These are phyloP conservation scores for Pseudozyma pruni DNA, from an alignment of 1,284 basidiomycete genomes.

Conservation along the genomic window DNA sequence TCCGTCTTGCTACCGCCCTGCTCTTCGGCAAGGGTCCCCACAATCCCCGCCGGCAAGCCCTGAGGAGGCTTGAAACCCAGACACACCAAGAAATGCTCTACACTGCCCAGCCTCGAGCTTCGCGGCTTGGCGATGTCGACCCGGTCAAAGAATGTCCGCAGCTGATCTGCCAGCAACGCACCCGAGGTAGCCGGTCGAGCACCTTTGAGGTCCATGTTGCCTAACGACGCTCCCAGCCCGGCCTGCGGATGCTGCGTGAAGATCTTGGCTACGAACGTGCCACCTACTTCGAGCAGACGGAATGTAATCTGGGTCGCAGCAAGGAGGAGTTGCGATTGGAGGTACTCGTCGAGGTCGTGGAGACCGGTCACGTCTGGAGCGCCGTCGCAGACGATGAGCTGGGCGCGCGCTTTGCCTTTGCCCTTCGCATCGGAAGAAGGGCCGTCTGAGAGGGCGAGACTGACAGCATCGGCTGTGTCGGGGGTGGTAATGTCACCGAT, in stretches of 20 bases:
- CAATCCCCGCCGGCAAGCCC: slow-evolving; percentile 22
- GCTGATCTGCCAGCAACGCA: slow-evolving; percentile 52
- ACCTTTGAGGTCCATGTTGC: slow-evolving; percentile 36
- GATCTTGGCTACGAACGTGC: slow-evolving; percentile 74
- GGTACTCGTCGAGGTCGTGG: slow-evolving; percentile 73
- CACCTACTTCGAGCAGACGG: slow-evolving; percentile 71
- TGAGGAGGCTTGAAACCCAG: slow-evolving; percentile 68
- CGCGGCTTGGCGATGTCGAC: slow-evolving; percentile 69
- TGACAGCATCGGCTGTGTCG: slow-evolving; percentile 71
- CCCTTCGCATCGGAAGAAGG: slow-evolving; percentile 15
- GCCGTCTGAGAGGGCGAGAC: slow-evolving; percentile 68
- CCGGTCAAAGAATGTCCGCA: slow-evolving; percentile 69
- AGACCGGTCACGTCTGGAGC: slow-evolving; percentile 74
- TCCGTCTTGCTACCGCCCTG: neutral
- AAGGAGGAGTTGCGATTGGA: slow-evolving; percentile 73
- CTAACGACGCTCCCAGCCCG: slow-evolving; percentile 28
- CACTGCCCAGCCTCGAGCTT: slow-evolving; percentile 56
- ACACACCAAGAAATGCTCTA: slow-evolving; percentile 73
- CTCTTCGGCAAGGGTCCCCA: slow-evolving; percentile 12
- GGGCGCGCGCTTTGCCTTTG: slow-evolving; percentile 69
- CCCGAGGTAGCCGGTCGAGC: slow-evolving; percentile 29
- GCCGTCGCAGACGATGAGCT: slow-evolving; percentile 74
- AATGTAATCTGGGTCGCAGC: slow-evolving; percentile 72
- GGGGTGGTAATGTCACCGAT: slow-evolving; percentile 73
- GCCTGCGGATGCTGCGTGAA: slow-evolving; percentile 67